Conservation (phyloP, 176 grass and related monocot genomes). For the Triticum dicoccoides region DNA sequence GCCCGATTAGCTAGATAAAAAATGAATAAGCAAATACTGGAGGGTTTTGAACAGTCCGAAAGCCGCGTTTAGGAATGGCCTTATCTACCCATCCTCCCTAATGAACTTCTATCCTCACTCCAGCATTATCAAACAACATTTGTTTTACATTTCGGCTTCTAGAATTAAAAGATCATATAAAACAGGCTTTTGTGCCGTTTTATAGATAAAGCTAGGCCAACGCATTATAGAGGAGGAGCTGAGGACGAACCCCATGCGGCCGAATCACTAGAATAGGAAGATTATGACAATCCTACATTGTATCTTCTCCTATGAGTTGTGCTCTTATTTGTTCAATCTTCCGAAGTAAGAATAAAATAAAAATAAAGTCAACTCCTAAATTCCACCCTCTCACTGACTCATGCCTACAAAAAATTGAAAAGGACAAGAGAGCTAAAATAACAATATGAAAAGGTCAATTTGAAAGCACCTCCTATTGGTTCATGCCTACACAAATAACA, state of each 20-base stretch:
- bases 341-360: neutral
- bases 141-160: neutral
- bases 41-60: neutral
- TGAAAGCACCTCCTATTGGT: neutral
- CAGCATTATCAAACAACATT: neutral
- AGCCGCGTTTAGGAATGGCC: neutral
- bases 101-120: neutral
- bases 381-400: neutral
- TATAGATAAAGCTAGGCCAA: too few relatives aligned
- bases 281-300: neutral
- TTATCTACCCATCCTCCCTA: neutral
- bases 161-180: neutral
- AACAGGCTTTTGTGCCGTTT: too few relatives aligned
- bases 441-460: neutral
- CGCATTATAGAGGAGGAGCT: too few relatives aligned
- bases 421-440: too few relatives aligned
- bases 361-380: neutral
- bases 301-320: neutral
- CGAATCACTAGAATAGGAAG: neutral
- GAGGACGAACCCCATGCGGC: too few relatives aligned
- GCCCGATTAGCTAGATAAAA: neutral
- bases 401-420: neutral
- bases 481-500: neutral
- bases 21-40: neutral
- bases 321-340: neutral